Base-by-base conservation (phyloP, 2,329 filamentous ascomycete genomes). In the Ceratocystis smalleyi region DNA sequence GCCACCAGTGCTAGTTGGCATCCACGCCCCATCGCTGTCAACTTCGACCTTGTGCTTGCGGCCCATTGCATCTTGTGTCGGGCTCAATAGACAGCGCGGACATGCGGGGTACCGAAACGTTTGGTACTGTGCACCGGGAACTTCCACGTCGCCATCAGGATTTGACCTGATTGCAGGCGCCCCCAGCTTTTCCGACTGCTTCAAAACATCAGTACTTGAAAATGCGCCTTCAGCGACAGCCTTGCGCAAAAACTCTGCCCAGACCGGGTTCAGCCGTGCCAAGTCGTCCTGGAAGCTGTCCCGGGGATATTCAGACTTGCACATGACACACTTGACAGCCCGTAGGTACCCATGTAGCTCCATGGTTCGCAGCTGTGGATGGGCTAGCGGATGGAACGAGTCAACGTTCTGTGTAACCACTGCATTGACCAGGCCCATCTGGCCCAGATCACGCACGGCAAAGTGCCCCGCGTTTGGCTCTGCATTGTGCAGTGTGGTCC, bases 371-470 rank as follows among this genome's bases (percentile, higher is more conserved):
- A 91, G 75, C 8, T 78, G 72, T 0, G 91, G 89, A 73, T 96
- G 91, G 0, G 90, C 87, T 66, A 76, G 76, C 1, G 81, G 78
- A 74, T 99, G 94, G 72, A 99, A 95, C 1, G 91, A 96, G 75
- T 99, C 94, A 62, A 99, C 94, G 72, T 97, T 97, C 73, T 99
- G 94, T 49, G 94, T 97, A 69, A 99, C 84, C 66, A 96, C 88
- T 63, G 78, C 83, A 65, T 81, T 82, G 51, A 96, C 78, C 61
- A 91, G 75, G 1, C 91, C 91, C 68, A 94, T 76, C 3, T 80
- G 74, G 2, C 83, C 88, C 43, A 97, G 77, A 68, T 86, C 80
- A 62, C 82, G 80, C 65, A 97, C 82, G 1, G 91, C 90, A 72
- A 82, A 79, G 75, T 99, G 94, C 1, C 85, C 85, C 2, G 78